Percentiles rank a stretch among this genome's conserved stretches.
Evolutionary conservation across 1,284 basidiomycete genomes (phyloP).

Genomic region (Sanghuangporus sanghuang): DNA sequence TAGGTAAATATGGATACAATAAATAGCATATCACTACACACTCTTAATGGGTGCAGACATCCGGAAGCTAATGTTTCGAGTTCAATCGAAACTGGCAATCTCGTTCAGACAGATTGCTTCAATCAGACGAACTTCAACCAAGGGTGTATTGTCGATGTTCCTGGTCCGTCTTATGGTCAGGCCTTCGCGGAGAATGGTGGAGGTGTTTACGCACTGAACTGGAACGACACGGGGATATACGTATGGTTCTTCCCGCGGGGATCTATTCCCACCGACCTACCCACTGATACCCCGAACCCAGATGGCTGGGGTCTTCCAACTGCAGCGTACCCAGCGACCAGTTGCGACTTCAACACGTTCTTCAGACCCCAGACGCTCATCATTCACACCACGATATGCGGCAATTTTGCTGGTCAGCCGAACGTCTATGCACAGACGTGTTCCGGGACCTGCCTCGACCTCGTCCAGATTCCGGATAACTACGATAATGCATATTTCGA

Average conservation of each 20-base stretch:
- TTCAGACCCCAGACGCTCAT: conserved; percentile 18
- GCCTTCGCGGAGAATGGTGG: conserved; percentile 36
- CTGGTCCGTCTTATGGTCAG: conserved; percentile 32
- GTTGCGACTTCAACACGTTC: conserved; percentile 14
- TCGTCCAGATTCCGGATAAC: conserved; percentile 16
- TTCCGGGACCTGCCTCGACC: conserved; percentile 13
- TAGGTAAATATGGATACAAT: conserved; percentile 22
- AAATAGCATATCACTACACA: conserved; percentile 32
- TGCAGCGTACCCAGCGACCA: conserved; percentile 12
- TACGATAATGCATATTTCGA: conserved; percentile 18
- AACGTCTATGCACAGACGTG: conserved; percentile 18
- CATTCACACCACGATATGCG: conserved; percentile 22
- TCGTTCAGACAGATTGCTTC: conserved; percentile 24
- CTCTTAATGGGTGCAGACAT: conserved; percentile 26
- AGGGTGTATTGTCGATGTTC: conserved; percentile 40
- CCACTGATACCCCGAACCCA: conserved; percentile 13
- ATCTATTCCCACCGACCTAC: conserved; percentile 12
- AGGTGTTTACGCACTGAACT: conserved; percentile 40
- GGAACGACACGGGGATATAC: conserved; percentile 36
- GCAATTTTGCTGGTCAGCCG: conserved; percentile 19
- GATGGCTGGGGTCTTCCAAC: conserved; percentile 17
- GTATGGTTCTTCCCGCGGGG: conserved; percentile 37
- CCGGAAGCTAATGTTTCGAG: conserved; percentile 14
- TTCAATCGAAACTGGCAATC: conserved; percentile 16
- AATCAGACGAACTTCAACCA: conserved; percentile 31